Conservation (phyloP, 2,329 filamentous ascomycete genomes). For the Cordyceps tenuipes region DNA sequence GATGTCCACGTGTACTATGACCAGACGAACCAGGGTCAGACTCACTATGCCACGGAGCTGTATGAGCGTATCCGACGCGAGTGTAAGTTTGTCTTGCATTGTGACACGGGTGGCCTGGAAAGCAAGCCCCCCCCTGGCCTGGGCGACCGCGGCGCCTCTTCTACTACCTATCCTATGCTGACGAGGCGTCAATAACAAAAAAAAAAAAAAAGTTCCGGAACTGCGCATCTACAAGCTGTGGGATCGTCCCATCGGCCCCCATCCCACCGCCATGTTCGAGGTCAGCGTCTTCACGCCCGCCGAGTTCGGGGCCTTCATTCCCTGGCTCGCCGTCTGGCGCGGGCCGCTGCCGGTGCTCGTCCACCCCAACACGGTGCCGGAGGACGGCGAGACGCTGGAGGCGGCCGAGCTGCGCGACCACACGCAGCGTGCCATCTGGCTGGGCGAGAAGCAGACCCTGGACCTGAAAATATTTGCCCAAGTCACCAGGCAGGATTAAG, state of each 20-base stretch:
- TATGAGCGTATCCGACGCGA: conserved; percentile 74
- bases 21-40: conserved; percentile 53
- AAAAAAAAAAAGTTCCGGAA: conserved; percentile 58
- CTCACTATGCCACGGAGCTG: conserved; percentile 59
- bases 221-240: conserved; percentile 72
- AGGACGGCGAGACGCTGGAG: conserved; percentile 23
- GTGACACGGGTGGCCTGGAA: too few species aligned
- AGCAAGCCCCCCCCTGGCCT: not conserved
- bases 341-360: conserved; percentile 71
- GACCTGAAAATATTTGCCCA: not conserved
- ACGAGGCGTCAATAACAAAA: not conserved
- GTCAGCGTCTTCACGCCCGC: conserved; percentile 79
- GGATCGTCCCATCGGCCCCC: conserved; percentile 71
- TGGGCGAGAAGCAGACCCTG: conserved; percentile 54
- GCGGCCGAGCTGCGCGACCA: conserved; percentile 46
- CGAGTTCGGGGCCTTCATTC: conserved; percentile 82
- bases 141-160: too few species aligned
- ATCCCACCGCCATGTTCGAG: conserved; percentile 84
- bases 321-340: conserved; percentile 75
- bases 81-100: conserved; percentile 42
- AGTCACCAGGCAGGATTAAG: not conserved
- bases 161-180: too few species aligned
- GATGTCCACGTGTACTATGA: conserved; percentile 84
- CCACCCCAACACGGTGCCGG: conserved; percentile 69
- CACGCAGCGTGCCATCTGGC: conserved; percentile 62